Conservation (phyloP, 768 basidiomycete genomes). For the Roridomyces roridus region DNA sequence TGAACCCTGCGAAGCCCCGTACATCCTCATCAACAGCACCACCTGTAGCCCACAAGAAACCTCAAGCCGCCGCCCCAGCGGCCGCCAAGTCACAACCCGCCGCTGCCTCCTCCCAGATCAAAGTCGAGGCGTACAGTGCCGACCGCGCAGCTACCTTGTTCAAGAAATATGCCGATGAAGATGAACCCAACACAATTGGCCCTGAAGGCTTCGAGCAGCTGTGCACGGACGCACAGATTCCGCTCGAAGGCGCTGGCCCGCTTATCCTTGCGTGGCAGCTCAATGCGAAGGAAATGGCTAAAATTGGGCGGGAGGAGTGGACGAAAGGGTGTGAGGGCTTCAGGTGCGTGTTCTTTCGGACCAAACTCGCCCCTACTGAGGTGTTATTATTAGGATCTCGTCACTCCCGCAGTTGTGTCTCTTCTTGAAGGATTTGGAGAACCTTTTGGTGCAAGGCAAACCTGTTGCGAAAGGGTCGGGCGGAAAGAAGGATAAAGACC, state of each 20-base stretch:
- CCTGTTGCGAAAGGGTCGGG: slow-evolving; percentile 44
- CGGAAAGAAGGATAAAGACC: slow-evolving; percentile 48
- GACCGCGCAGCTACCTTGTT: slow-evolving; percentile 63
- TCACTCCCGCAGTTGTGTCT: slow-evolving; percentile 54
- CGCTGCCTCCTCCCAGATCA: too few species aligned
- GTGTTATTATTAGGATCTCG: slow-evolving; percentile 38
- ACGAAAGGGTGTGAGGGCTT: slow-evolving; percentile 52
- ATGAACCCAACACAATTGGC: slow-evolving; percentile 64
- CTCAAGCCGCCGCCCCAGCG: slow-evolving; percentile 25
- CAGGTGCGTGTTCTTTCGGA: slow-evolving; percentile 43
- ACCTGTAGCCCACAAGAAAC: slow-evolving; percentile 19
- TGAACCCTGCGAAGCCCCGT: not conserved
- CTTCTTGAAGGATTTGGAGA: slow-evolving; percentile 66
- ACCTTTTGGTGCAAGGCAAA: slow-evolving; percentile 60
- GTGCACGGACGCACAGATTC: slow-evolving; percentile 71
- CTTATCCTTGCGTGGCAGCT: slow-evolving; percentile 81
- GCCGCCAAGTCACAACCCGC: slow-evolving; percentile 9
- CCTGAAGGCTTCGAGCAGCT: slow-evolving; percentile 76
- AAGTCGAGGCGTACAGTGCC: slow-evolving; percentile 53
- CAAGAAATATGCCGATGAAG: slow-evolving; percentile 61
- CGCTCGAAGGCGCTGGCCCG: slow-evolving; percentile 75
- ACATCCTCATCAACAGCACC: slow-evolving; percentile 10
- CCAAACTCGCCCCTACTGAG: slow-evolving; percentile 3
- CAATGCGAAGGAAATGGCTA: slow-evolving; percentile 73
- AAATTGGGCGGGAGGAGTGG: slow-evolving; percentile 76